These are phyloP conservation scores for Lactifluus pinguis DNA, from an alignment of 768 basidiomycete genomes.

Conservation along the genomic window DNA sequence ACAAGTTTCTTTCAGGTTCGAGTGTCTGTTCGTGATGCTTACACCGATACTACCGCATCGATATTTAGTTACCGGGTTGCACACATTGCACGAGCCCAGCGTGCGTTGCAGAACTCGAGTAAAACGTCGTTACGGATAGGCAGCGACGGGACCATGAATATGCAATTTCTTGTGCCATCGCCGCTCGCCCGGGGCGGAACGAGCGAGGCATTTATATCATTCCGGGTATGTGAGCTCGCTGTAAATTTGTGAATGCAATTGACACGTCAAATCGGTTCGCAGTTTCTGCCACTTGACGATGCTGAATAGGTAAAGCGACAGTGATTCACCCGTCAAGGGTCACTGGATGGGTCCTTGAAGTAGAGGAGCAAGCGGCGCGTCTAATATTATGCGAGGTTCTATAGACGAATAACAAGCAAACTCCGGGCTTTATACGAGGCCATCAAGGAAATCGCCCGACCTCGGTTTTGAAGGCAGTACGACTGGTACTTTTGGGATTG, in stretches of 20 bases:
- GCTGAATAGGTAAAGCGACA: not conserved
- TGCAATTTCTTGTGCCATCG: conserved; percentile 82
- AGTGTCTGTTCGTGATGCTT: not conserved
- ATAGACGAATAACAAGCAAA: not conserved
- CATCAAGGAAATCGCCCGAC: conserved; percentile 16
- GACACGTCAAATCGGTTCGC: not conserved
- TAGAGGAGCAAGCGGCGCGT: not conserved
- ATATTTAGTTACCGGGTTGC: conserved; percentile 64
- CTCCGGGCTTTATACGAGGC: conserved; percentile 9
- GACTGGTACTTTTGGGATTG: conserved; percentile 12
- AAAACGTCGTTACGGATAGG: conserved; percentile 90
- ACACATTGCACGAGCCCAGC: conserved; percentile 63
- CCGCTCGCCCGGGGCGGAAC: conserved; percentile 32
- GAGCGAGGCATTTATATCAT: conserved; percentile 74
- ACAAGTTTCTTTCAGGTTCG: conserved; percentile 63
- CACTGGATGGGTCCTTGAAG: not conserved
- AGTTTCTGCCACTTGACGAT: conserved; percentile 16
- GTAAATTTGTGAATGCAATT: not conserved
- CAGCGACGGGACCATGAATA: conserved; percentile 66
- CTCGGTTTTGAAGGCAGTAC: conserved; percentile 19
- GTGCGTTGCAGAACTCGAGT: conserved; percentile 72
- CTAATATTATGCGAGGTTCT: conserved; percentile 13
- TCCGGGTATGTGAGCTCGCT: conserved; percentile 49
- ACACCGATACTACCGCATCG: not conserved
- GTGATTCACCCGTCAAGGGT: not conserved